Percentiles rank a stretch among this genome's conserved stretches.
Evolutionary conservation across 2,329 filamentous ascomycete species (phyloP).

Genomic region (Pyrenophora seminiperda): DNA sequence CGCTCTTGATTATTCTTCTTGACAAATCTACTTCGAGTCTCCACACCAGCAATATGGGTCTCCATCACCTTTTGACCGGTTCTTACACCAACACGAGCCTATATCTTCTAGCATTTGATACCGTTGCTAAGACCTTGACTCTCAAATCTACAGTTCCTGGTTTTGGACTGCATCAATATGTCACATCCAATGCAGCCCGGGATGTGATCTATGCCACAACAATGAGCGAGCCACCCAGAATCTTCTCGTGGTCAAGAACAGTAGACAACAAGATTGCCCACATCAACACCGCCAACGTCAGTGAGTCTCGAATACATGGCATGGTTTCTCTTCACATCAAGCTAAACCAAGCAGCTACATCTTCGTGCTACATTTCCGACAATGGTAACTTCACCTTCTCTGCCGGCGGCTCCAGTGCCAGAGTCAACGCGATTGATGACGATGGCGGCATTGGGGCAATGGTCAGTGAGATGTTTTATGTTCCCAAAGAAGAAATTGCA

Average conservation of each 20-base stretch:
- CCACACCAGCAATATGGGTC: no score
- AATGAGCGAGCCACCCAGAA: slow-evolving; percentile 5
- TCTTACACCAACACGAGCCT: slow-evolving; percentile 6
- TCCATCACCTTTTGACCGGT: slow-evolving; percentile 6
- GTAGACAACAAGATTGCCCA: slow-evolving; percentile 4
- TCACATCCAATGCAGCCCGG: slow-evolving; percentile 4
- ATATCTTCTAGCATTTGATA: slow-evolving; percentile 8
- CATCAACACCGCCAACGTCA: slow-evolving; percentile 2
- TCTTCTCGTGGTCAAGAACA: slow-evolving; percentile 6
- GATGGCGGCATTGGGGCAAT: slow-evolving; percentile 5
- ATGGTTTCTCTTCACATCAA: no score
- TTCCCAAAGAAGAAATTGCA: neutral
- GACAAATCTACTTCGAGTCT: no score
- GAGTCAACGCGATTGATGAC: slow-evolving; percentile 4
- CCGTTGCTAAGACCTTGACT: slow-evolving; percentile 3
- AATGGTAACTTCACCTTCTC: slow-evolving; percentile 4
- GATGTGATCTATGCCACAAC: slow-evolving; percentile 7
- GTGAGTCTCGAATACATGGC: neutral
- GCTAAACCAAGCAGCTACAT: neutral
- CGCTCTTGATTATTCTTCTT: no score
- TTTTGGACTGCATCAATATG: slow-evolving; percentile 3
- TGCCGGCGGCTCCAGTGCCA: slow-evolving; percentile 5
- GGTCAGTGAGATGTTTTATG: slow-evolving; percentile 4
- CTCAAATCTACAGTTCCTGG: slow-evolving; percentile 4
- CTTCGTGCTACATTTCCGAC: slow-evolving; percentile 6